These are phyloP conservation scores for Oldenlandia corymbosa DNA, from an alignment of 257 asterid species.

Conservation along the genomic window DNA sequence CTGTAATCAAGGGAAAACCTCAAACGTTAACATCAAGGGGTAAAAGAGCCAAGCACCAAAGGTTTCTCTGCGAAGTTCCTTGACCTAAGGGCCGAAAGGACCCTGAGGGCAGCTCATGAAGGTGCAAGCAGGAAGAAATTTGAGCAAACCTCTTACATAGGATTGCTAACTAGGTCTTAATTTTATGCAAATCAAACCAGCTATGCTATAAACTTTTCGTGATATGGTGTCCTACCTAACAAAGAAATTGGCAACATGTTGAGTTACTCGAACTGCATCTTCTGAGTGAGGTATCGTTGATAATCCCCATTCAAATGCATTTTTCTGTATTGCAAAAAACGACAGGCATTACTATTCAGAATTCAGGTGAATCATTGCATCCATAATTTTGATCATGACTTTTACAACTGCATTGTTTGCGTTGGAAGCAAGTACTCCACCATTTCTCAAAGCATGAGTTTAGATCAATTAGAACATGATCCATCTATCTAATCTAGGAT, in stretches of 20 bases:
- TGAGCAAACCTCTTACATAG: too few species aligned
- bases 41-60: not conserved
- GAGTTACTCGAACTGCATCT: slow-evolving; percentile 94
- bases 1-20: slow-evolving; percentile 32
- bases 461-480: not conserved
- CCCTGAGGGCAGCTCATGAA: too few species aligned
- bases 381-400: not conserved
- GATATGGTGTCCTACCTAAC: slow-evolving; percentile 40
- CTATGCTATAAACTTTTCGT: not conserved
- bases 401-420: not conserved
- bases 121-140: too few species aligned
- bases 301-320: slow-evolving; percentile 94
- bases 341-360: not conserved
- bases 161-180: too few species aligned
- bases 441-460: not conserved
- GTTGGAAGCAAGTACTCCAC: not conserved
- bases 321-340: slow-evolving; percentile 54
- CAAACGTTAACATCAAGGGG: not conserved
- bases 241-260: slow-evolving; percentile 80
- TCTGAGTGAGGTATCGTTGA: slow-evolving; percentile 88
- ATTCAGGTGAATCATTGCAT: not conserved
- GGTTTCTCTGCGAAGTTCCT: not conserved
- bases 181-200: too few species aligned
- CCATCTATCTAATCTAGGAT: not conserved
- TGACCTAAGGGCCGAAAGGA: not conserved